Percentiles rank a stretch among this genome's conserved stretches.
phyloP scores from a whole-genome alignment of 257 asterid species.

The Gentiana macrophylla region DNA sequence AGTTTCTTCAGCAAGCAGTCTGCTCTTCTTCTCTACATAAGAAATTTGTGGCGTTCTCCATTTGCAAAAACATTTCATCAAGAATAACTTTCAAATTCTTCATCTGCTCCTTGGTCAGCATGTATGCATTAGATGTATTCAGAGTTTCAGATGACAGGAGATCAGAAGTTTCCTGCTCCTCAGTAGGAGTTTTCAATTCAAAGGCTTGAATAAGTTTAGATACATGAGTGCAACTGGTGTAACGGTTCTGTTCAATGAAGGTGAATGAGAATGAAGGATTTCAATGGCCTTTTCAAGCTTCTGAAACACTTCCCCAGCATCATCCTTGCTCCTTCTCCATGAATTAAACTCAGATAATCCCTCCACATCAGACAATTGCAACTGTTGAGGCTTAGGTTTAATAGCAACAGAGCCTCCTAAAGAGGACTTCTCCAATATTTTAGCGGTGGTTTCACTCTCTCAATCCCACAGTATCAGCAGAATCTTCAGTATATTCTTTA shows the following conservation, averaged over 20 bases:
- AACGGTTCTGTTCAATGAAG: slow-evolving; percentile 35
- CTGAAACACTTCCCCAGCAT: slow-evolving; percentile 39
- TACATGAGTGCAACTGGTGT: slow-evolving; percentile 47
- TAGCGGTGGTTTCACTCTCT: slow-evolving; percentile 17
- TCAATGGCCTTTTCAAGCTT: slow-evolving; percentile 68
- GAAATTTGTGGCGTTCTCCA: slow-evolving; percentile 39
- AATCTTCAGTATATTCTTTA: too few species aligned
- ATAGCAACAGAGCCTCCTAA: slow-evolving; percentile 13
- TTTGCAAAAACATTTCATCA: slow-evolving; percentile 33
- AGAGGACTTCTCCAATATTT: slow-evolving; percentile 11
- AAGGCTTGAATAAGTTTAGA: slow-evolving; percentile 84
- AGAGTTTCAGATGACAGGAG: slow-evolving; percentile 26
- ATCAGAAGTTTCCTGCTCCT: slow-evolving; percentile 44
- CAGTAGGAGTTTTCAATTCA: slow-evolving; percentile 47
- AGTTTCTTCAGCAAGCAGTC: slow-evolving; percentile 28
- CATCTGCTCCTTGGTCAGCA: slow-evolving; percentile 29
- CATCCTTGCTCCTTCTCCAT: slow-evolving; percentile 45
- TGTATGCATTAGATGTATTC: slow-evolving; percentile 33
- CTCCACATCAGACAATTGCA: slow-evolving; percentile 17
- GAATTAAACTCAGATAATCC: slow-evolving; percentile 34
- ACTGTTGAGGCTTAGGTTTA: neutral
- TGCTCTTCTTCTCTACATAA: slow-evolving; percentile 35
- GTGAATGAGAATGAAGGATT: slow-evolving; percentile 35
- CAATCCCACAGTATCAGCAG: slow-evolving; percentile 5
- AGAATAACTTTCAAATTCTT: slow-evolving; percentile 35